Evolutionary conservation across 2,329 filamentous ascomycete genomes (phyloP).

Genomic region (Colletotrichum tanaceti): DNA sequence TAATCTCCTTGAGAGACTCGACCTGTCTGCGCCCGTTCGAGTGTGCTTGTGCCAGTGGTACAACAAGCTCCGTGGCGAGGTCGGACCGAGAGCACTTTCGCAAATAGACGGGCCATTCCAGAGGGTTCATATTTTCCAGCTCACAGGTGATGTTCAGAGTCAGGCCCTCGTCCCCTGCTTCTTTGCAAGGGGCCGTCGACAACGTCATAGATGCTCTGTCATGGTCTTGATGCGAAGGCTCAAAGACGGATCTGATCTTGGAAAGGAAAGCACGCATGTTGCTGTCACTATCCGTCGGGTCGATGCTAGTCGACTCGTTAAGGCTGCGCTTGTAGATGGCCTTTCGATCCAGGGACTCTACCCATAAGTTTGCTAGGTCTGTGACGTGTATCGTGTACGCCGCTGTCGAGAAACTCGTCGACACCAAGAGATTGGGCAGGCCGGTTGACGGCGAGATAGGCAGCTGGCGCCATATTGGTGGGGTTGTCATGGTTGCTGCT

Average conservation of each 20-base stretch:
- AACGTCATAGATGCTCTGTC: constrained; percentile 59
- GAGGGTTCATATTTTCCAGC: constrained; percentile 72
- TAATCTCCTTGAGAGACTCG: constrained; percentile 55
- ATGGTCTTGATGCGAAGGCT: constrained; percentile 58
- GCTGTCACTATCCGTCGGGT: constrained; percentile 74
- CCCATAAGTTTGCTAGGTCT: constrained; percentile 80
- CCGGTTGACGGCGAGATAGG: constrained; percentile 53
- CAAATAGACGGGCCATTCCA: constrained; percentile 75
- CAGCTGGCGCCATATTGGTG: constrained; percentile 61
- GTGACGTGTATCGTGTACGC: constrained; percentile 76
- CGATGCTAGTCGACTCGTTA: constrained; percentile 75
- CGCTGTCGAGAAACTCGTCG: constrained; percentile 63
- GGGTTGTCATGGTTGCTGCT: constrained; percentile 46
- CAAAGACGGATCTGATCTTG: constrained; percentile 67
- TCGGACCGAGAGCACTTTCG: constrained; percentile 55
- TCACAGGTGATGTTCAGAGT: constrained; percentile 67
- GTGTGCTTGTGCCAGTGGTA: constrained; percentile 63
- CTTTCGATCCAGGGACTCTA: constrained; percentile 70
- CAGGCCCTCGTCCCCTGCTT: constrained; percentile 56
- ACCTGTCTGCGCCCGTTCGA: constrained; percentile 55
- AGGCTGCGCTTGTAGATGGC: constrained; percentile 72
- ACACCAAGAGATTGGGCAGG: constrained; percentile 73
- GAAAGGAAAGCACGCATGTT: constrained; percentile 76
- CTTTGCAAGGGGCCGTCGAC: constrained; percentile 48
- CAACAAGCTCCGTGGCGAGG: constrained; percentile 61